These are phyloP conservation scores for Phytophthora vignae DNA, from an alignment of 352 stramenopile species.

Conservation along the genomic window DNA sequence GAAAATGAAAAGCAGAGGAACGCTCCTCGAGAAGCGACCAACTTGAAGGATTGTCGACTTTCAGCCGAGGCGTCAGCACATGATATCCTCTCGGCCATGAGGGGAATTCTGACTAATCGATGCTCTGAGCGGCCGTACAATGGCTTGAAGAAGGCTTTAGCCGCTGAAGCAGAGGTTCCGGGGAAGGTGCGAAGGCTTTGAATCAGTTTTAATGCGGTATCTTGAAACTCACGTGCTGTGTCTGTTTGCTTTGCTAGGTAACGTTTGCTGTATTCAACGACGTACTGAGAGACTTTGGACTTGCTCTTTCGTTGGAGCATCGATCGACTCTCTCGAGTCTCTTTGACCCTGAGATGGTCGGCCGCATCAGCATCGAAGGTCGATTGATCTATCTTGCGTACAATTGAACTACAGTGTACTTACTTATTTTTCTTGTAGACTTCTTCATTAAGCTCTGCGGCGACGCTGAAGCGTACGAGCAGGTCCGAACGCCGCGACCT, in stretches of 20 bases:
- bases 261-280: conserved; percentile 76
- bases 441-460: conserved; percentile 83
- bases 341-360: conserved; percentile 60
- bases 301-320: conserved; percentile 51
- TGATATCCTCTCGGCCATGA: conserved; percentile 77
- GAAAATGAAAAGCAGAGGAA: conserved; percentile 38
- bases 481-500: conserved; percentile 22
- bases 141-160: conserved; percentile 82
- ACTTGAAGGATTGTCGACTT: conserved; percentile 65
- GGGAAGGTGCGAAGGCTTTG: conserved; percentile 55
- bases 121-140: conserved; percentile 78
- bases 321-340: conserved; percentile 53
- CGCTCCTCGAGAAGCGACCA: conserved; percentile 30
- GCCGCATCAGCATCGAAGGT: conserved; percentile 82
- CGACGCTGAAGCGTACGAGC: conserved; percentile 63
- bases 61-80: conserved; percentile 53
- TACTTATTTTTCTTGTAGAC: conserved; percentile 43
- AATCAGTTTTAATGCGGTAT: background rate
- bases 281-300: conserved; percentile 72
- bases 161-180: conserved; percentile 67
- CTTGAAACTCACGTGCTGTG: background rate
- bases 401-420: background rate
- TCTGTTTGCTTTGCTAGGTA: conserved; percentile 39
- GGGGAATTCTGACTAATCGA: conserved; percentile 61
- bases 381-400: background rate